Evolutionary conservation across 345 rosid genomes (phyloP), one percentile per base, ranked within the genome.

Genomic region (Salix arbutifolia): DNA sequence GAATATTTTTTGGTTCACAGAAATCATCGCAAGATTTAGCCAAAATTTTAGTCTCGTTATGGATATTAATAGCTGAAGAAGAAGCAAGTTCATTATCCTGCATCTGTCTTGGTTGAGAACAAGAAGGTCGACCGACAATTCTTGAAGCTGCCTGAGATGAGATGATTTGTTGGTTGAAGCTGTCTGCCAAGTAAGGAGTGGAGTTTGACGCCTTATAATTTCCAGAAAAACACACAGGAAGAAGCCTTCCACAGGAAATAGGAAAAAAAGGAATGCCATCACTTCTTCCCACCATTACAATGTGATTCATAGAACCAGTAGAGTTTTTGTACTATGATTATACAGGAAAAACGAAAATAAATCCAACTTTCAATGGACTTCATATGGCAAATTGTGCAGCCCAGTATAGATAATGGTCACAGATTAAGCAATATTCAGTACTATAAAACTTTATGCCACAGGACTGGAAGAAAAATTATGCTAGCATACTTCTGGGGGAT

Each of bases 401-500:
- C 25, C 60, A 61, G 28, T 37, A 67, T 16, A 19, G 18, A 26
- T 30, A 81, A 26, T 16, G 44, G 9, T 53, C 19, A 53, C 37
- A 60, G 50, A 8, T 64, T 31, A 67, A 26, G 48, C 66, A 31
- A 46, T 75, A 58, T 71, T 56, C 17, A n/a, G 8, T 66, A 62
- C n/a, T 37, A 17, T 28, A 28, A 40, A 74, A 56, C 13, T 18
- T 12, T 33, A 16, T 16, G 6, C 19, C 28, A 58, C 68, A 1
- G 38, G 33, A 70, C 11, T 40, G 5, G 56, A 56, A 48, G 72
- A 65, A 40, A 75, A 8, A 25, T 50, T 2, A 67, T 18, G 61
- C 11, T 17, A 30, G 33, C 13, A 58, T 83, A 90, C 97, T 93
- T 96, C 97, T 7, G 89, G 94, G 17, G 97, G 94, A 76, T 91